Conservation (phyloP, 768 basidiomycete genomes). For the Melanogaster broomeanus region DNA sequence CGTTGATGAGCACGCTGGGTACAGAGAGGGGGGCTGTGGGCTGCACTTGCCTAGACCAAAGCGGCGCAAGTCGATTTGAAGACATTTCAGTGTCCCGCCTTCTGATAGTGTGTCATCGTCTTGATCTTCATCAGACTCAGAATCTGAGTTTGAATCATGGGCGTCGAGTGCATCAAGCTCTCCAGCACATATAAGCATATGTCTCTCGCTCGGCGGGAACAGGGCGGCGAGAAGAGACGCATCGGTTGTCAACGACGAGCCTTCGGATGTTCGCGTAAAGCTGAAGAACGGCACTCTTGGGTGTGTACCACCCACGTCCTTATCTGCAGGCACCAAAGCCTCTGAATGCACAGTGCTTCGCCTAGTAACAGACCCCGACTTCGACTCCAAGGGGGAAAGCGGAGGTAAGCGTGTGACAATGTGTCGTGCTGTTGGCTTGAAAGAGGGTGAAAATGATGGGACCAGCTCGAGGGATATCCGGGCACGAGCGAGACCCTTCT, state of each 20-base stretch:
- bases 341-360: slow-evolving; percentile 8
- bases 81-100: slow-evolving; percentile 55
- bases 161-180: slow-evolving; percentile 63
- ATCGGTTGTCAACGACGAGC: slow-evolving; percentile 75
- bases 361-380: slow-evolving; percentile 5
- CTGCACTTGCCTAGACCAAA: slow-evolving; percentile 63
- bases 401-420: slow-evolving; percentile 35
- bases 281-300: slow-evolving; percentile 70
- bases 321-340: slow-evolving; percentile 11
- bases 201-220: slow-evolving; percentile 69
- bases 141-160: slow-evolving; percentile 30
- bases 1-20: not conserved
- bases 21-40: not conserved
- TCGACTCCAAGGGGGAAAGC: slow-evolving; percentile 27
- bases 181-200: slow-evolving; percentile 73
- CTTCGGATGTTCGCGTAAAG: slow-evolving; percentile 76
- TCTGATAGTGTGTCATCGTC: slow-evolving; percentile 31
- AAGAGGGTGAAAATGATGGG: slow-evolving; percentile 30
- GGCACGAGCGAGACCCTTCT: slow-evolving; percentile 43
- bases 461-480: slow-evolving; percentile 39
- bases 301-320: slow-evolving; percentile 7
- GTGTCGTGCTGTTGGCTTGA: slow-evolving; percentile 42
- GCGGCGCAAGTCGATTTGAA: slow-evolving; percentile 73
- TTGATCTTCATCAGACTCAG: slow-evolving; percentile 42
- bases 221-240: slow-evolving; percentile 64